Percentiles rank a stretch among this genome's conserved stretches.
phyloP scores from a whole-genome alignment of 225 moss, liverwort and hornwort genomes.

The Ulota crispa region DNA sequence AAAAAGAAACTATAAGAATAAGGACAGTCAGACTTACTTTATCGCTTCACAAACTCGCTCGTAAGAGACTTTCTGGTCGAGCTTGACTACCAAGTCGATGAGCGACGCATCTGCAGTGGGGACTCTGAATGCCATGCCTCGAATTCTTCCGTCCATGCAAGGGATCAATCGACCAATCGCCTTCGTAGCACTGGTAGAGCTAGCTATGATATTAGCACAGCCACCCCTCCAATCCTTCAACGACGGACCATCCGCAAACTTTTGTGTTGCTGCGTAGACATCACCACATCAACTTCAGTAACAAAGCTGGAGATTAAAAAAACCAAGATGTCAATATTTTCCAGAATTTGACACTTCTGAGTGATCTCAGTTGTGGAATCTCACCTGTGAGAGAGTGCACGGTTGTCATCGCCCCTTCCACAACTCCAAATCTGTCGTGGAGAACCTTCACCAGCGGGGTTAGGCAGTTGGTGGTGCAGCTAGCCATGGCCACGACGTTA shows the following conservation, averaged over 20 bases:
- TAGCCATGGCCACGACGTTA: slow-evolving; percentile 55
- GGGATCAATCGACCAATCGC: slow-evolving; percentile 53
- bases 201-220: slow-evolving; percentile 46
- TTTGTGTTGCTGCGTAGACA: slow-evolving; percentile 48
- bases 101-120: slow-evolving; percentile 60
- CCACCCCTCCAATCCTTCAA: slow-evolving; percentile 56
- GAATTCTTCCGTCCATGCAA: slow-evolving; percentile 51
- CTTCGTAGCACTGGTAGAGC: slow-evolving; percentile 56
- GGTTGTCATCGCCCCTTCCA: slow-evolving; percentile 56
- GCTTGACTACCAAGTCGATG: slow-evolving; percentile 51
- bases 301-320: neutral
- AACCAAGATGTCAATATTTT: neutral
- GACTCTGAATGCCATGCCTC: slow-evolving; percentile 55
- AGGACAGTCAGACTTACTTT: slow-evolving; percentile 27
- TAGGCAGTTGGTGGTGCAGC: slow-evolving; percentile 63
- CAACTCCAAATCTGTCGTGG: slow-evolving; percentile 57
- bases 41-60: slow-evolving; percentile 51
- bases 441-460: slow-evolving; percentile 59
- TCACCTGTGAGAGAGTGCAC: slow-evolving; percentile 60
- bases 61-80: slow-evolving; percentile 47
- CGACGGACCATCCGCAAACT: slow-evolving; percentile 33
- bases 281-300: neutral
- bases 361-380: neutral
- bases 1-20: neutral
- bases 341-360: neutral